Percentiles rank a stretch among this genome's conserved stretches.
Conservation (phyloP, 2,329 filamentous ascomycete species). For the Colletotrichum acutatum region DNA sequence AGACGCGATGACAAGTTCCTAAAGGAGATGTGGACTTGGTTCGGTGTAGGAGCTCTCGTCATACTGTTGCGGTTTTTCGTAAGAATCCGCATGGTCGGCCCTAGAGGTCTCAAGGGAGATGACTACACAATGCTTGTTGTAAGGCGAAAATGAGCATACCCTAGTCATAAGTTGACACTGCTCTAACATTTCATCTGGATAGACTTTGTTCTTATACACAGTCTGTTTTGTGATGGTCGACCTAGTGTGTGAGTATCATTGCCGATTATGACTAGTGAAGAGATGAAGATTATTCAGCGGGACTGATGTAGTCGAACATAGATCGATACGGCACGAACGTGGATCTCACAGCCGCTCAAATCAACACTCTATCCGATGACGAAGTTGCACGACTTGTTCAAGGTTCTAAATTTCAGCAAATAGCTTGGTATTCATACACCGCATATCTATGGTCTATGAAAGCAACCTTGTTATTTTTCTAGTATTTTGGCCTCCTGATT, state of each 20-base stretch:
- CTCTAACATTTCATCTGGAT: not conserved
- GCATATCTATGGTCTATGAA: constrained; percentile 49
- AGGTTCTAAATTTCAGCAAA: constrained; percentile 51
- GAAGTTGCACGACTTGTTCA: constrained; percentile 43
- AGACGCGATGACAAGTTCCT: constrained; percentile 39
- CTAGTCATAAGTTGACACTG: not conserved
- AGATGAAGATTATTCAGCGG: too few relatives aligned
- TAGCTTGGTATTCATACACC: constrained; percentile 53
- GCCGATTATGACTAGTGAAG: too few relatives aligned
- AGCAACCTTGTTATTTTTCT: constrained; percentile 44
- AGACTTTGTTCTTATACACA: constrained; percentile 44
- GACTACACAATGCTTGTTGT: constrained; percentile 50
- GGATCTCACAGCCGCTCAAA: constrained; percentile 16
- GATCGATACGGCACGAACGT: constrained; percentile 27
- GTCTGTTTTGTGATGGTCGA: constrained; percentile 49
- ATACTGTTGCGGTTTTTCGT: constrained; percentile 47
- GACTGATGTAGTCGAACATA: not conserved
- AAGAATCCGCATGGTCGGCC: constrained; percentile 49
- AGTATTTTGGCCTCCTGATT: not conserved
- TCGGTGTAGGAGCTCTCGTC: constrained; percentile 44
- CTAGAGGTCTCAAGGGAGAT: constrained; percentile 50
- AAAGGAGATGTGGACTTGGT: constrained; percentile 45
- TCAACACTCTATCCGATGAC: constrained; percentile 36
- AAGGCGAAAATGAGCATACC: too few relatives aligned
- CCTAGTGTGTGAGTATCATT: constrained; percentile 42